Base-by-base conservation (phyloP, 805 yeast genomes). In the Wickerhamiella spandovensis region DNA sequence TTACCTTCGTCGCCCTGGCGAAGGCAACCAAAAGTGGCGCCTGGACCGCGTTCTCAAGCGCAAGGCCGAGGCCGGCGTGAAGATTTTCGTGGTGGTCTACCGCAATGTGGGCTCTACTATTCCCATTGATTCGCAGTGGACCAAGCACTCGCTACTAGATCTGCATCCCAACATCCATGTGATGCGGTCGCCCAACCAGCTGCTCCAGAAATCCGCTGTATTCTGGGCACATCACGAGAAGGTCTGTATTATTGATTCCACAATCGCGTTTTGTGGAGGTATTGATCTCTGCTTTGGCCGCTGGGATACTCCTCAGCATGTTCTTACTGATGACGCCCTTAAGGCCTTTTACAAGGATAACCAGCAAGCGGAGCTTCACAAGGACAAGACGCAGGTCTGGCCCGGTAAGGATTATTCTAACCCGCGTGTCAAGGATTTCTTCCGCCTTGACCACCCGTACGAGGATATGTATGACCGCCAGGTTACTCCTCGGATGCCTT, bases 191-290 rank as follows among this genome's bases (percentile, higher is more conserved):
- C 99, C 99, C 5, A 89, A 92, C 58, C 99, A 92, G 64, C 77
- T 92, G 63, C 68, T 86, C 49, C 59, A 59, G 52, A 97, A 92
- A 63, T 85, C 86, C 57, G 90, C 96, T 0, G 84, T 80, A 60
- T 94, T 92, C 64, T 92, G 98, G 98, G 98, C 99, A 0, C 99
- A 92, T 69, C 99, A 92, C 68, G 99, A 92, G 61, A 92, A 92
- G 61, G 65, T 92, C 51, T 79, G 89, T 53, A 76, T 92, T 35
- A 71, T 92, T 52, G 99, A 92, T 65, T 85, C 85, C 56, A 81
- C 89, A 0, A 75, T 88, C 44, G 94, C 94, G 2, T 92, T 90
- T 62, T 69, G 88, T 49, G 99, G 99, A 37, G 99, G 99, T 38
- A 81, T 90, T 56, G 99, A 92, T 67, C 72, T 92, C 51, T 92